Base-by-base conservation (phyloP, 805 yeast genomes). In the Yarrowia porcina region DNA sequence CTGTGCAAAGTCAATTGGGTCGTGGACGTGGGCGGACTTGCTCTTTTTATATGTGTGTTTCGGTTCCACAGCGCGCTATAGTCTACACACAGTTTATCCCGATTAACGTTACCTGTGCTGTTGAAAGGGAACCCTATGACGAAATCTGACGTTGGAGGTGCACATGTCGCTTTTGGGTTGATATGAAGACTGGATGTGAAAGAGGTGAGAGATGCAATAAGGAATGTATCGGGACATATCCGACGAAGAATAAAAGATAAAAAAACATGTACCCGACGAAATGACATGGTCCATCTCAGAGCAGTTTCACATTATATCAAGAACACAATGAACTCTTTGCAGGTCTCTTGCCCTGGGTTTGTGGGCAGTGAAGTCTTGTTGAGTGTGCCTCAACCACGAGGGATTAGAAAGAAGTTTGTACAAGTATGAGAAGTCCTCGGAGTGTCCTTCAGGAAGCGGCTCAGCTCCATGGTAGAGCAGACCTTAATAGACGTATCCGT, bases 91-190 rank as follows among this genome's bases (percentile, higher is more conserved):
- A 45, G 36, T 45, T 45, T 45, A 45, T 45, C 27, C 52, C 36
- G 25, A 20, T 30, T 45, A 45, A 45, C 52, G 52, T 45, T 45
- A 18, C 50, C 23, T 20, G 12, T 18, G 18, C 10, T 28, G 52
- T 30, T 18, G 35, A 25, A 28, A 45, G 25, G 52, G 30, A 45
- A 45, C 57, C 28, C 21, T 49, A 49, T 49, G 57, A 49, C 57
- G 57, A 49, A 49, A 49, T 49, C 41, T 33, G 32, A 49, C 57
- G 39, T 21, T 33, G 23, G 57, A 49, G 57, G 57, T 33, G 57
- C 57, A 33, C 33, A 42, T 10, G 35, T 45, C 27, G 25, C 36
- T 45, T 45, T 45, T 45, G 50, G 50, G 50, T 27, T 45, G 52
- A 30, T 36, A 42, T 10, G 33, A 3, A 28, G 35, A 28, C 49